A percentile compares a stretch with the other conserved stretches of the same genome.
Evolutionary conservation across 352 stramenopile species (phyloP).

Genomic region (Pythium dissotocum): DNA sequence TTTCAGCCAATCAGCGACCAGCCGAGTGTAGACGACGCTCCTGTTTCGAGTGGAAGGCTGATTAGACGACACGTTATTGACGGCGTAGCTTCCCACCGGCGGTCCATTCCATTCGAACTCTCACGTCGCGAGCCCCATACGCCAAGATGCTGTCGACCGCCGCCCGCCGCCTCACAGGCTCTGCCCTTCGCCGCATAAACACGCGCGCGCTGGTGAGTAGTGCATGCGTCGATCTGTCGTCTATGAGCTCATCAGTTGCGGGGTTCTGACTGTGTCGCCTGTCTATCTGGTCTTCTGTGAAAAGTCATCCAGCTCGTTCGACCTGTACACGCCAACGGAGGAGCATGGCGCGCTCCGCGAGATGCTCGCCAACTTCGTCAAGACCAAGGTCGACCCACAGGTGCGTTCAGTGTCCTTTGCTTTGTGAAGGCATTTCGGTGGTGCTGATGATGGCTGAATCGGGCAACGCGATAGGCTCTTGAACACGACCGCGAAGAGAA

Average conservation of each 20-base stretch:
- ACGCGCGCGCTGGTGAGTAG: constrained; percentile 21
- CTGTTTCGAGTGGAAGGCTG: too few relatives aligned
- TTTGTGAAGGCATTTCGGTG: neutral
- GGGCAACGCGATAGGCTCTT: constrained; percentile 55
- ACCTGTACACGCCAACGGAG: constrained; percentile 88
- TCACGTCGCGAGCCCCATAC: constrained; percentile 4
- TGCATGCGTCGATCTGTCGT: neutral
- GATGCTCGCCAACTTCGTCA: constrained; percentile 94
- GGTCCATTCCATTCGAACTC: constrained; percentile 14
- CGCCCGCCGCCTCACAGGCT: constrained; percentile 19
- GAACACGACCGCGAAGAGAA: constrained; percentile 96
- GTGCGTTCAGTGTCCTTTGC: constrained; percentile 13
- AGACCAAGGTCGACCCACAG: constrained; percentile 97
- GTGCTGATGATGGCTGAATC: neutral
- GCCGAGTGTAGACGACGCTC: constrained; percentile 18
- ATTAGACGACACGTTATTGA: neutral
- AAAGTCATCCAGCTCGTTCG: constrained; percentile 36
- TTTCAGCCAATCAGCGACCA: constrained; percentile 25
- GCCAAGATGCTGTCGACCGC: constrained; percentile 23
- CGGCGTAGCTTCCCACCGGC: neutral
- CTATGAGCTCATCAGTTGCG: neutral
- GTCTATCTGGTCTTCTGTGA: constrained; percentile 5
- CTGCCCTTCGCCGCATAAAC: constrained; percentile 17
- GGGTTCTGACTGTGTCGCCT: neutral
- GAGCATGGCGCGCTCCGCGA: constrained; percentile 90